Conservation (phyloP, 2,329 filamentous ascomycete species). For the Xylariaceae sp. region DNA sequence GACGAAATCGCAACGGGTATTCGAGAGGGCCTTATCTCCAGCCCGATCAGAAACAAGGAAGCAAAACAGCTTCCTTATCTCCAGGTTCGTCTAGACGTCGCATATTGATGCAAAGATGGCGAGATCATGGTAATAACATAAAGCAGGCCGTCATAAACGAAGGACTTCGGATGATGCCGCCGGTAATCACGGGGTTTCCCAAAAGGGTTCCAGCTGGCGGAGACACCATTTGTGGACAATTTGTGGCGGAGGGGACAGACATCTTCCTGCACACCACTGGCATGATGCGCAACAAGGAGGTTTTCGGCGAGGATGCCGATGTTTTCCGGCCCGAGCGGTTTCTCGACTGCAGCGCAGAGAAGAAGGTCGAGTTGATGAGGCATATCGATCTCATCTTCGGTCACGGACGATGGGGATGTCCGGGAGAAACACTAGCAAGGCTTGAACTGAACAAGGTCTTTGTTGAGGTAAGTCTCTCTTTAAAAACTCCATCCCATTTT, state of each 20-base stretch:
- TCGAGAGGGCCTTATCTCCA: conserved; percentile 21
- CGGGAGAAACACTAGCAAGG: conserved; percentile 25
- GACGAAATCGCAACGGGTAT: conserved; percentile 21
- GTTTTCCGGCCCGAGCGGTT: conserved; percentile 27
- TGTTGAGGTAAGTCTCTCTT: conserved; percentile 11
- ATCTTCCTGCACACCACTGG: conserved; percentile 22
- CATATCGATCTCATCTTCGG: conserved; percentile 26
- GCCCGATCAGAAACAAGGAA: conserved; percentile 24
- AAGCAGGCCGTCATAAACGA: conserved; percentile 26
- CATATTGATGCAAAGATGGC: not conserved
- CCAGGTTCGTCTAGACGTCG: conserved; percentile 16
- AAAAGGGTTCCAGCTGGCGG: conserved; percentile 26
- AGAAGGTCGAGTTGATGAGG: conserved; percentile 13
- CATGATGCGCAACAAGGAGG: conserved; percentile 23
- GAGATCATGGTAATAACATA: not conserved
- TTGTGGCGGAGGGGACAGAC: conserved; percentile 26
- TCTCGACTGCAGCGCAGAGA: conserved; percentile 18
- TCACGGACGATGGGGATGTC: conserved; percentile 25
- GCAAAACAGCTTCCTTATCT: conserved; percentile 25
- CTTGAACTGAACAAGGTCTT: conserved; percentile 26
- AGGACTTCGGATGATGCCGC: conserved; percentile 25
- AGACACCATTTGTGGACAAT: conserved; percentile 22
- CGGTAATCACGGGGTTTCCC: conserved; percentile 21
- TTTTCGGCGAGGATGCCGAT: conserved; percentile 25
- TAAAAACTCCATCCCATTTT: not conserved